A percentile compares a stretch with the other conserved stretches of the same genome.
These are phyloP conservation scores for Mycosphaerelloides madeirae DNA, from an alignment of 2,329 filamentous ascomycete genomes.

Conservation along the genomic window DNA sequence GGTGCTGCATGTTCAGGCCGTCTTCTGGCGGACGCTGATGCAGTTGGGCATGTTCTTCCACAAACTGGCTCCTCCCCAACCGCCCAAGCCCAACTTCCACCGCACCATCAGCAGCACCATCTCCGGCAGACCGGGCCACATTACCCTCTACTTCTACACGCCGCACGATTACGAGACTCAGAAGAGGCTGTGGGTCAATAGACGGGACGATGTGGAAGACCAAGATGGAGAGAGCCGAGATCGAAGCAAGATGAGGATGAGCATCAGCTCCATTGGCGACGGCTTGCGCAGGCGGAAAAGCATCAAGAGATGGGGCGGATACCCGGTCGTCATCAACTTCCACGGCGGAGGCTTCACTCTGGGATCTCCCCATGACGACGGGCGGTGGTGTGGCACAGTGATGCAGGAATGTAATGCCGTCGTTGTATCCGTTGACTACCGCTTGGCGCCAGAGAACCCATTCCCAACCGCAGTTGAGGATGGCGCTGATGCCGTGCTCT, in stretches of 20 bases:
- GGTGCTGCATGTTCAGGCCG: conserved; percentile 59
- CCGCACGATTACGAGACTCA: conserved; percentile 48
- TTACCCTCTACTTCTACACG: conserved; percentile 58
- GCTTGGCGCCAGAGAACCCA: conserved; percentile 56
- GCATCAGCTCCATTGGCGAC: conserved; percentile 21
- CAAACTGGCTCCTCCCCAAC: conserved; percentile 55
- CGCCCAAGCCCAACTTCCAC: conserved; percentile 57
- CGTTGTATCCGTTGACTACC: conserved; percentile 58
- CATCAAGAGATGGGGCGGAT: conserved; percentile 39
- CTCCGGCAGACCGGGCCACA: conserved; percentile 42
- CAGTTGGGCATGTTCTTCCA: conserved; percentile 65
- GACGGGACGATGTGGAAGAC: conserved; percentile 13
- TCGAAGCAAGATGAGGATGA: conserved; percentile 20
- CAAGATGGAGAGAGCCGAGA: conserved; percentile 14
- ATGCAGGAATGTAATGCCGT: conserved; percentile 54
- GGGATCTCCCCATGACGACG: conserved; percentile 57
- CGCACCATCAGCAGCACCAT: conserved; percentile 51
- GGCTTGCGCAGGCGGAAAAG: conserved; percentile 23
- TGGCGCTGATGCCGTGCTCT: conserved; percentile 57
- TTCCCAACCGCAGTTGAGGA: conserved; percentile 63
- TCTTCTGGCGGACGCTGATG: conserved; percentile 64
- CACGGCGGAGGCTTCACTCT: conserved; percentile 62
- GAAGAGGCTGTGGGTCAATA: conserved; percentile 32
- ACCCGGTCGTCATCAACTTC: conserved; percentile 59
- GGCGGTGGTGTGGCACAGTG: conserved; percentile 54